These are phyloP conservation scores for Leccinellum luteum DNA, from an alignment of 768 basidiomycete species.

Conservation along the genomic window DNA sequence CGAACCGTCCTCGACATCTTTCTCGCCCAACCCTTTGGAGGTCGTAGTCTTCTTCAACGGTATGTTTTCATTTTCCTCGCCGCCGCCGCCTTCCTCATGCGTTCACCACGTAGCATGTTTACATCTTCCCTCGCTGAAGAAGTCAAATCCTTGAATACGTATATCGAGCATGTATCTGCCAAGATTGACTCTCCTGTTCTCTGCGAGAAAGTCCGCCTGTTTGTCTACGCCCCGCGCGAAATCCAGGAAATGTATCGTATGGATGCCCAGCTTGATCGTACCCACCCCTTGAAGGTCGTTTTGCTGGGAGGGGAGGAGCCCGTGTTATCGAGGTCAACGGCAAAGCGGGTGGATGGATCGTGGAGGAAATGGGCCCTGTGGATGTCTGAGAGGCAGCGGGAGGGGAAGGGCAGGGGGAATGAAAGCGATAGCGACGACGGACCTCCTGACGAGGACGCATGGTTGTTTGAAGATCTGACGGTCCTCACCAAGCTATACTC, in stretches of 20 bases:
- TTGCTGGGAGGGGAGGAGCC: slow-evolving; percentile 80
- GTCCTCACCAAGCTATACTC: slow-evolving; percentile 78
- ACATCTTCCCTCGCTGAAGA: slow-evolving; percentile 90
- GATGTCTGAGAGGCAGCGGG: slow-evolving; percentile 54
- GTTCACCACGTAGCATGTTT: slow-evolving; percentile 71
- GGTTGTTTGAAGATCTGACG: slow-evolving; percentile 91
- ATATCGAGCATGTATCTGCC: slow-evolving; percentile 82
- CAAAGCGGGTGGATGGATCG: slow-evolving; percentile 76
- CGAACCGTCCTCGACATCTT: slow-evolving; percentile 90
- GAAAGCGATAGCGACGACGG: slow-evolving; percentile 90
- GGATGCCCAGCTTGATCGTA: slow-evolving; percentile 71
- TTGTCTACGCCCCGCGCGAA: slow-evolving; percentile 83
- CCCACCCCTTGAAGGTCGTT: slow-evolving; percentile 77
- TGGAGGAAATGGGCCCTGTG: slow-evolving; percentile 81
- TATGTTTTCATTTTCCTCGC: slow-evolving; percentile 26
- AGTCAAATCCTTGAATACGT: slow-evolving; percentile 77
- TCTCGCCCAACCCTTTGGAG: slow-evolving; percentile 95
- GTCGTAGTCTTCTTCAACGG: slow-evolving; percentile 88
- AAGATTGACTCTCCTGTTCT: slow-evolving; percentile 87
- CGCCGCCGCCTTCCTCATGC: neutral
- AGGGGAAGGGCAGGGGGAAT: slow-evolving; percentile 22
- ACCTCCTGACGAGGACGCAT: slow-evolving; percentile 91
- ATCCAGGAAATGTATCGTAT: slow-evolving; percentile 79
- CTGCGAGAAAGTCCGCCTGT: slow-evolving; percentile 84
- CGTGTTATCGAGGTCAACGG: slow-evolving; percentile 68